Percentiles rank a stretch among this genome's conserved stretches.
Evolutionary conservation across 352 stramenopile genomes (phyloP).

Genomic region (Pythium volutum): DNA sequence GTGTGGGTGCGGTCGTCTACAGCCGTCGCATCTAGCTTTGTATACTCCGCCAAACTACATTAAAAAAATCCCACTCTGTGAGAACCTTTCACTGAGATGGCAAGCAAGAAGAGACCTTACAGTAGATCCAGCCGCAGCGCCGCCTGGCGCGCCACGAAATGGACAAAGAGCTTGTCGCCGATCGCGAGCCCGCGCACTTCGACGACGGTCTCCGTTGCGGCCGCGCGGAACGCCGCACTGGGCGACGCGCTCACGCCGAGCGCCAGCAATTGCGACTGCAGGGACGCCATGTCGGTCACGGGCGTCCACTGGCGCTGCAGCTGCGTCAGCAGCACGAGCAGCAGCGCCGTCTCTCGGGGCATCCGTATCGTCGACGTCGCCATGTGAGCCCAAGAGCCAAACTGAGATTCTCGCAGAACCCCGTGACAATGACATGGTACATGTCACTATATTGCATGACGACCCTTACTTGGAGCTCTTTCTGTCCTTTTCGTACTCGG

Average conservation of each 20-base stretch:
- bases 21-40: neutral
- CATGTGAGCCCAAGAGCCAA: neutral
- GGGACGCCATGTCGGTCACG: neutral
- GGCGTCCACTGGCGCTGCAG: constrained; percentile 11
- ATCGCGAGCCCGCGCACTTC: constrained; percentile 24
- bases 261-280: constrained; percentile 2
- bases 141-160: constrained; percentile 15
- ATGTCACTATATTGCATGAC: no score
- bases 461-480: constrained; percentile 24
- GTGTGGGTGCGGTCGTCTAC: constrained; percentile 9
- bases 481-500: constrained; percentile 79
- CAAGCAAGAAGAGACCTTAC: constrained; percentile 15
- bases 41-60: constrained; percentile 19
- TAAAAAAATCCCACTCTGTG: neutral
- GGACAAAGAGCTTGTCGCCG: constrained; percentile 26
- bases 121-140: constrained; percentile 18
- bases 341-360: constrained; percentile 19
- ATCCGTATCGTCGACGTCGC: neutral
- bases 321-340: constrained; percentile 13
- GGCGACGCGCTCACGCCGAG: constrained; percentile 21
- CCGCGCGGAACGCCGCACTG: constrained; percentile 1
- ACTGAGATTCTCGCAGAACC: constrained; percentile 1
- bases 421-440: neutral
- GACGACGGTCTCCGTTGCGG: constrained; percentile 9
- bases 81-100: neutral